A percentile compares a stretch with the other conserved stretches of the same genome.
phyloP scores from a whole-genome alignment of 2,329 filamentous ascomycete species.

The Colletotrichum sp. region DNA sequence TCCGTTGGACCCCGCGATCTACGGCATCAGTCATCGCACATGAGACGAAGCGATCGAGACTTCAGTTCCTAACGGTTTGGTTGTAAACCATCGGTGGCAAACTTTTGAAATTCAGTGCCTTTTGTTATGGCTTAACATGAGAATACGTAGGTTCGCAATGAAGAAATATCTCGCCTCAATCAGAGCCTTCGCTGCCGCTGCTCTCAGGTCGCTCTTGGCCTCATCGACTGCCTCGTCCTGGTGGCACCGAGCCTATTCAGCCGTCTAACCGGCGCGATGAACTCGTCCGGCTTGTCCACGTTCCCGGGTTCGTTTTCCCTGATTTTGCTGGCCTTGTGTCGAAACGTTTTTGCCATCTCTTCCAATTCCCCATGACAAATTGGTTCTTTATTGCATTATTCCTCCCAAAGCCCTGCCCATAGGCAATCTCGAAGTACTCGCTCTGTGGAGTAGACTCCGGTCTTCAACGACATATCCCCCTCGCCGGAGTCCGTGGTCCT shows the following conservation, averaged over 20 bases:
- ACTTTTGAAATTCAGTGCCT: no score
- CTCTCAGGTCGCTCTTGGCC: accelerated
- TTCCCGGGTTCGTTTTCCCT: no score
- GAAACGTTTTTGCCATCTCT: no score
- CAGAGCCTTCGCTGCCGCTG: background rate
- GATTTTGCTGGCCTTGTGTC: no score
- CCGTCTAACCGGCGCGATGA: background rate
- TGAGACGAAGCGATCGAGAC: background rate
- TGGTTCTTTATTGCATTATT: no score
- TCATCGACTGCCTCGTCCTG: background rate
- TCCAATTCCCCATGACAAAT: no score
- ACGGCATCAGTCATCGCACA: background rate
- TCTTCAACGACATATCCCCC: background rate
- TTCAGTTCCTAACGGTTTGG: background rate
- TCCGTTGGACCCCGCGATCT: background rate
- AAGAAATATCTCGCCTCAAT: background rate
- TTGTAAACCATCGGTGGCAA: background rate
- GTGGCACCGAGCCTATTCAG: background rate
- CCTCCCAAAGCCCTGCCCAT: no score
- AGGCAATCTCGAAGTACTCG: no score
- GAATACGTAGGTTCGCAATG: no score
- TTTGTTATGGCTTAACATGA: no score
- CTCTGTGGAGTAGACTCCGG: background rate
- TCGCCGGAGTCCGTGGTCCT: accelerated
- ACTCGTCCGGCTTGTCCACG: background rate